These are phyloP conservation scores for Aspergillus bombycis DNA, from an alignment of 2,329 filamentous ascomycete genomes.

Conservation along the genomic window DNA sequence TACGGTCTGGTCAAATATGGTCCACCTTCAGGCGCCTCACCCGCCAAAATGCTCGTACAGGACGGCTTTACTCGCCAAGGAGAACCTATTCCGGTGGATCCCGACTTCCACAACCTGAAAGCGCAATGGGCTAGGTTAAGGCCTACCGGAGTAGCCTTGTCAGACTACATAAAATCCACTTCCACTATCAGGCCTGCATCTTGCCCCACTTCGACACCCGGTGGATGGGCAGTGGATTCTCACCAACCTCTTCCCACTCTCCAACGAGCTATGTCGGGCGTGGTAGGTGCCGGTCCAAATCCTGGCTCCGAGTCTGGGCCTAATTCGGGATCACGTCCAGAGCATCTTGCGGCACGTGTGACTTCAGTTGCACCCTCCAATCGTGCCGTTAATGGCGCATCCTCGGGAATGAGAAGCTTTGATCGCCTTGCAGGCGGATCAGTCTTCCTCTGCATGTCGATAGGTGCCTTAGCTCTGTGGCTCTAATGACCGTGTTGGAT, in stretches of 20 bases:
- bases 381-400: constrained; percentile 7
- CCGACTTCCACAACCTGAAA: constrained; percentile 79
- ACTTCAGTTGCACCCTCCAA: constrained; percentile 1
- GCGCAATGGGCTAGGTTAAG: constrained; percentile 73
- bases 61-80: constrained; percentile 73
- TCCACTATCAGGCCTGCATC: constrained; percentile 63
- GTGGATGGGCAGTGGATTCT: constrained; percentile 73
- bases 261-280: constrained; percentile 4
- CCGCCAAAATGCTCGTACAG: constrained; percentile 58
- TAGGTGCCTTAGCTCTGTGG: constrained; percentile 14
- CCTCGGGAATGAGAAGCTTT: neutral
- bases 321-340: neutral
- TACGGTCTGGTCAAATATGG: constrained; percentile 83
- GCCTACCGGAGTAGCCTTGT: constrained; percentile 68
- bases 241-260: constrained; percentile 70
- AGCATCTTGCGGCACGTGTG: neutral
- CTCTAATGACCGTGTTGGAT: neutral
- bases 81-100: constrained; percentile 70
- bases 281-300: neutral
- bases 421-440: constrained; percentile 3
- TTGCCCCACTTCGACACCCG: constrained; percentile 71
- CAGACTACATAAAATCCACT: constrained; percentile 68
- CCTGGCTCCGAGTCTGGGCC: neutral
- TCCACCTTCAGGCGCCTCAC: constrained; percentile 55
- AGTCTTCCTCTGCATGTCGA: constrained; percentile 8